Evolutionary conservation across 2,329 filamentous ascomycete genomes (phyloP), one percentile per base, ranked within the genome.

Genomic region (Emydomyces testavorans): DNA sequence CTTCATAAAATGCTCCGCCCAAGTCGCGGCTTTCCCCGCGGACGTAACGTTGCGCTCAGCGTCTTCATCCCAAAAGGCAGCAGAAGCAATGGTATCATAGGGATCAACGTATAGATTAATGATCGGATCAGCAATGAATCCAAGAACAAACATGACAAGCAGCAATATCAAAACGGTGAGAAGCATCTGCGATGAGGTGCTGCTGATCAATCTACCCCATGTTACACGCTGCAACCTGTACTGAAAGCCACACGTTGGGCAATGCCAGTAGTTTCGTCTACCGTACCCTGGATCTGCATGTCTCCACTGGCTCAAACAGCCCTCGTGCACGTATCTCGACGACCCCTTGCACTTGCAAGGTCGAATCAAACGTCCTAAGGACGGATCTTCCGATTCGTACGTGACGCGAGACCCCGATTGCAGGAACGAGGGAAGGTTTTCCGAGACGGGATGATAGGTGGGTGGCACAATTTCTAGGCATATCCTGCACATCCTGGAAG

Each of bases 331-430:
- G 66, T 94, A 95, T 68, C 85, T 85, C 57, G 90, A 85, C 32
- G 85, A 86, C 45, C 92, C 92, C 69, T 86, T 93, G 75, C 92
- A 98, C 67, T 82, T 80, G 73, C 92, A 98, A 29, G 92, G 92
- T 46, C 84, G 83, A 57, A 96, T 77, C 23, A 98, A 72, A 43
- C 87, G 81, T 32, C 86, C 86, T 24, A 83, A 75, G 54, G 82
- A 75, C 5, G 79, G 74, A 54, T 86, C 84, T 52, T 84, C 78
- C 20, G 85, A 89, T 44, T 81, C 75, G 60, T 94, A 94, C 16
- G 73, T 72, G 38, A 83, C 78, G 42, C 73, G 71, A 15, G 78
- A 75, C 35, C 62, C 62, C 23, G 74, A 66, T 54, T 79, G 74
- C 36, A 83, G 64, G 45, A 79, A 73, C 20, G 70, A 69, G 20